These are phyloP conservation scores for Straminergon stramineum DNA, from an alignment of 225 moss, liverwort and hornwort species.

Conservation along the genomic window DNA sequence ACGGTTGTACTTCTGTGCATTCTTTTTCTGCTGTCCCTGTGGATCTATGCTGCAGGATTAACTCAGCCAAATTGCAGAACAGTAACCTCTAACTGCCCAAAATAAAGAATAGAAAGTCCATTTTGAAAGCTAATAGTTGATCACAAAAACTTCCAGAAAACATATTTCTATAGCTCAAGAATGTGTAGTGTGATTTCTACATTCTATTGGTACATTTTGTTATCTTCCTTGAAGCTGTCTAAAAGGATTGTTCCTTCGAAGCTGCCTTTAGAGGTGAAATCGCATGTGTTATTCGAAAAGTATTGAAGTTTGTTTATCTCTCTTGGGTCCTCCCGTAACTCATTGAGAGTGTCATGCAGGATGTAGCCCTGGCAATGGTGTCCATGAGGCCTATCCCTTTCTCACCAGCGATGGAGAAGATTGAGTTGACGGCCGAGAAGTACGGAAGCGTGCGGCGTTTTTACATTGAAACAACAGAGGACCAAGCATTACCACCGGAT, in stretches of 20 bases:
- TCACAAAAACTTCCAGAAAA: not conserved
- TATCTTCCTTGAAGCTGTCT: not conserved
- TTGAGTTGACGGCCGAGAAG: conserved; percentile 61
- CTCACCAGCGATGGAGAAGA: conserved; percentile 85
- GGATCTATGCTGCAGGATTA: not conserved
- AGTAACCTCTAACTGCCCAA: not conserved
- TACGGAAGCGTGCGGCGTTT: conserved; percentile 82
- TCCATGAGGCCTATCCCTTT: conserved; percentile 90
- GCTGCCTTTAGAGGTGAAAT: not conserved
- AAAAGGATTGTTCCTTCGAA: no score
- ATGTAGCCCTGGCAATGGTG: conserved; percentile 80
- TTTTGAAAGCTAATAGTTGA: not conserved
- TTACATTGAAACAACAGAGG: conserved; percentile 82
- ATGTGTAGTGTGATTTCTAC: not conserved
- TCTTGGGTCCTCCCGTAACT: not conserved
- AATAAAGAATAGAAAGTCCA: not conserved
- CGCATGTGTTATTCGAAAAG: not conserved
- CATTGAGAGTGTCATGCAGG: conserved; percentile 26
- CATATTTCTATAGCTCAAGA: not conserved
- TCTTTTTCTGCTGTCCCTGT: not conserved
- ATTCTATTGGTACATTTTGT: not conserved
- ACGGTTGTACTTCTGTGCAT: not conserved
- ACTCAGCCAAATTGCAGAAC: not conserved
- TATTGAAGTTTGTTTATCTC: not conserved
- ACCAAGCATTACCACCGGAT: conserved; percentile 63